phyloP scores from a whole-genome alignment of 768 basidiomycete genomes.

The Vararia minispora region DNA sequence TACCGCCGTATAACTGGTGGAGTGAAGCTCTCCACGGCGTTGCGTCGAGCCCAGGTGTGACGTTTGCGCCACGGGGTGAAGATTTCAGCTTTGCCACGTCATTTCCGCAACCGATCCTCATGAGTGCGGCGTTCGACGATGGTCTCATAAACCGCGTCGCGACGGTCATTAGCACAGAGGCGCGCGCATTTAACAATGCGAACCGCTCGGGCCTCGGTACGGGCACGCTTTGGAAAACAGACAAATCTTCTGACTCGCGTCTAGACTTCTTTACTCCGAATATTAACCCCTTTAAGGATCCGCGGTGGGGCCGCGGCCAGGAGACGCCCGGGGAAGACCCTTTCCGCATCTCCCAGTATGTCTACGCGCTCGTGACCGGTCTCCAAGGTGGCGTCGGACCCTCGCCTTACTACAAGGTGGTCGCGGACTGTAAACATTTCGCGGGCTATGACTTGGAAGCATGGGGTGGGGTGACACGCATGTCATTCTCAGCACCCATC shows the following conservation, averaged over 20 bases:
- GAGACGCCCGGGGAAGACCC: slow-evolving; percentile 56
- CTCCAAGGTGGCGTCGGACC: slow-evolving; percentile 50
- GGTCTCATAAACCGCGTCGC: slow-evolving; percentile 37
- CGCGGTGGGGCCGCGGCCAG: slow-evolving; percentile 52
- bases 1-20: slow-evolving; percentile 52
- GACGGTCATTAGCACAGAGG: slow-evolving; percentile 42
- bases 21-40: slow-evolving; percentile 50
- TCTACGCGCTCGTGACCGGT: slow-evolving; percentile 40
- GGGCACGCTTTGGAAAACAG: too few species aligned
- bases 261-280: slow-evolving; percentile 50
- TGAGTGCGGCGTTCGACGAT: slow-evolving; percentile 47
- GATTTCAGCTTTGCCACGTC: slow-evolving; percentile 51
- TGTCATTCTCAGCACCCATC: slow-evolving; percentile 42
- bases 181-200: slow-evolving; percentile 45
- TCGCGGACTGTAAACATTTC: slow-evolving; percentile 51
- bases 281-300: slow-evolving; percentile 42
- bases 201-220: slow-evolving; percentile 32
- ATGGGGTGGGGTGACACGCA: slow-evolving; percentile 40
- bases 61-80: slow-evolving; percentile 35
- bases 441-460: slow-evolving; percentile 48
- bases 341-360: slow-evolving; percentile 40
- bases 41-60: slow-evolving; percentile 39
- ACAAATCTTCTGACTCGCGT: background rate
- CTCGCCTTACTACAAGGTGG: slow-evolving; percentile 35
- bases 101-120: slow-evolving; percentile 44